Conservation (phyloP, 2,329 filamentous ascomycete species). For the Fusarium sp. region DNA sequence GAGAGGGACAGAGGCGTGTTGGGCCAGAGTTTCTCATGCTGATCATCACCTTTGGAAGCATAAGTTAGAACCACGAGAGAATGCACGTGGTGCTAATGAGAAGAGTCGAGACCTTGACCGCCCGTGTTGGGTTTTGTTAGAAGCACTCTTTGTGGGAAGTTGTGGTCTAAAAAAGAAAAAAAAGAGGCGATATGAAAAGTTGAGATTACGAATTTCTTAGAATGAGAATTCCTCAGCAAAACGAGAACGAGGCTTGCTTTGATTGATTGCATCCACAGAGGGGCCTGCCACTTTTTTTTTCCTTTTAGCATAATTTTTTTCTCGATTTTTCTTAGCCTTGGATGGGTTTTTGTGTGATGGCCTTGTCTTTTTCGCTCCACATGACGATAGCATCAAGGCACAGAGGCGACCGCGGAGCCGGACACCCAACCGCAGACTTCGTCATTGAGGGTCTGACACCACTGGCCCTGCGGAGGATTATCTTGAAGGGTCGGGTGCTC, state of each 20-base stretch:
- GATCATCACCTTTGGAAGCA: conserved; percentile 22
- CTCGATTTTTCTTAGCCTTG: not conserved
- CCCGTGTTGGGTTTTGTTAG: not conserved
- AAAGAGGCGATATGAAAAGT: conserved; percentile 3
- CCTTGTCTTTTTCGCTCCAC: conserved; percentile 17
- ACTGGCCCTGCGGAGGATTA: not conserved
- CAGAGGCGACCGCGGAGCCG: conserved; percentile 19
- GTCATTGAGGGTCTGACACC: conserved; percentile 21
- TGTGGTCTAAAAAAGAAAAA: not conserved
- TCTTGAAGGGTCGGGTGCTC: conserved; percentile 19
- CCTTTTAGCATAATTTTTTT: not conserved
- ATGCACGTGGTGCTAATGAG: conserved; percentile 25
- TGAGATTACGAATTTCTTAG: conserved; percentile 17
- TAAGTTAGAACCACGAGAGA: conserved; percentile 10
- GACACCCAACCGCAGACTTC: conserved; percentile 19
- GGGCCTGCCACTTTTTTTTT: not conserved
- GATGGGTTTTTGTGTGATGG: not conserved
- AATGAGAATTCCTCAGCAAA: conserved; percentile 15
- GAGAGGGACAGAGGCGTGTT: conserved; percentile 10
- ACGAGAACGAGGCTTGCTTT: not conserved
- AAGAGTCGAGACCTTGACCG: not conserved
- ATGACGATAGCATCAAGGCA: conserved; percentile 11
- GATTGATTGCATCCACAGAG: not conserved
- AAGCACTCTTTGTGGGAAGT: not conserved
- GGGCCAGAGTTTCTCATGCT: conserved; percentile 23